Conservation (phyloP, 306 rosid genomes). For the Cicer arietinum region DNA sequence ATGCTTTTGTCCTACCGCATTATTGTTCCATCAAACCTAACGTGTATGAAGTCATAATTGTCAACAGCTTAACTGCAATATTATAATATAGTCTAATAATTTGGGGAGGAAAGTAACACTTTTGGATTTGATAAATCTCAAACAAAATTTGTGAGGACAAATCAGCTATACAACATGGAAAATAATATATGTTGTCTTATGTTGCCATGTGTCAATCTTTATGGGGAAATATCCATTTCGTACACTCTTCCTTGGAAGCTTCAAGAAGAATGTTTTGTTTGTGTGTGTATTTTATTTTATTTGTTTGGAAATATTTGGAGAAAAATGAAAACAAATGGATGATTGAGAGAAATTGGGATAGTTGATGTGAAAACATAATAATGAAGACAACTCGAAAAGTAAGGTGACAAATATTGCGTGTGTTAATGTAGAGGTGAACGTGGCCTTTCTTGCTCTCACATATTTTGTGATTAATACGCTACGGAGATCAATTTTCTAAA, state of each 20-base stretch:
- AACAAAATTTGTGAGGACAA: constrained; percentile 10
- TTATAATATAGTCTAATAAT: no score
- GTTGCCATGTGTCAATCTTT: neutral
- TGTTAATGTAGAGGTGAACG: constrained; percentile 35
- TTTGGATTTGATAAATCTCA: no score
- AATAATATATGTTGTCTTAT: constrained; percentile 15
- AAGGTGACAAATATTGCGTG: constrained; percentile 17
- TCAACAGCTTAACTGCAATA: no score
- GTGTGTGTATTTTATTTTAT: constrained; percentile 1
- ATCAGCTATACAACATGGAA: neutral
- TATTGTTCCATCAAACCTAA: no score
- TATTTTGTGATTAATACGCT: neutral
- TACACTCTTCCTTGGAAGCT: constrained; percentile 14
- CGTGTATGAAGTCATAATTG: no score
- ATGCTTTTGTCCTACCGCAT: no score
- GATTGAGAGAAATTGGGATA: constrained; percentile 2
- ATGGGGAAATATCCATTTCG: neutral
- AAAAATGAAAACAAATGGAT: constrained; percentile 7
- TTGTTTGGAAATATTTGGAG: constrained; percentile 17
- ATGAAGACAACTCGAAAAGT: neutral
- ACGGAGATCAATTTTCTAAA: no score
- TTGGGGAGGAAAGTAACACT: no score
- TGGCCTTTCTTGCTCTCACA: constrained; percentile 38
- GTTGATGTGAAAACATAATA: neutral
- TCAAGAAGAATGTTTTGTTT: neutral